phyloP scores from a whole-genome alignment of 2,329 filamentous ascomycete genomes.

The Xylariaceae sp. region DNA sequence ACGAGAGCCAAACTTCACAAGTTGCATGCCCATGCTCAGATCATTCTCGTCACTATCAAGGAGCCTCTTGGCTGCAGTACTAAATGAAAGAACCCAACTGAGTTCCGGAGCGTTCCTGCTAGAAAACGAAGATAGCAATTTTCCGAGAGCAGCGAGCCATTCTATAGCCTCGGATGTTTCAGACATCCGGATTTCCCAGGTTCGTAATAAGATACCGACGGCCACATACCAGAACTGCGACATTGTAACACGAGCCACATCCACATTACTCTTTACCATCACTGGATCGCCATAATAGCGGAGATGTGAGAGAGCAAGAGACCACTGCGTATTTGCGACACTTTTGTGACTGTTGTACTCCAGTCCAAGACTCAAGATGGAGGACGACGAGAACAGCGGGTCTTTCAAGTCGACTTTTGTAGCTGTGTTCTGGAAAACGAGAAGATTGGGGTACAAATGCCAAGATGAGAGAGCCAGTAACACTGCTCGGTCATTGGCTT shows the following conservation, averaged over 20 bases:
- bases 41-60: neutral
- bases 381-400: neutral
- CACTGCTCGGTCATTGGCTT: slow-evolving; percentile 1
- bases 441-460: slow-evolving; percentile 10
- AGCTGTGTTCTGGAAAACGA: neutral
- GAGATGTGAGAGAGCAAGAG: slow-evolving; percentile 6
- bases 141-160: neutral
- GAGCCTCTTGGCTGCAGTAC: neutral
- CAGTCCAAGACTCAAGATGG: slow-evolving; percentile 6
- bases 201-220: neutral
- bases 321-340: slow-evolving; percentile 1
- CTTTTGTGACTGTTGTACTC: neutral
- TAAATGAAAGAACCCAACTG: neutral
- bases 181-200: neutral
- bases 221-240: slow-evolving; percentile 7
- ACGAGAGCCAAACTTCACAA: slow-evolving; percentile 9
- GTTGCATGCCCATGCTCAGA: neutral
- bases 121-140: neutral
- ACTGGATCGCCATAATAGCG: slow-evolving; percentile 9
- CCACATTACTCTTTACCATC: slow-evolving; percentile 1
- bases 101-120: neutral
- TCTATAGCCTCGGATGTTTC: neutral
- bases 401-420: slow-evolving; percentile 3
- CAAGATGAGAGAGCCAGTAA: slow-evolving; percentile 10
- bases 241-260: slow-evolving; percentile 4